Base-by-base conservation (phyloP, 306 rosid species). In the Chamaecrista fasciculata region DNA sequence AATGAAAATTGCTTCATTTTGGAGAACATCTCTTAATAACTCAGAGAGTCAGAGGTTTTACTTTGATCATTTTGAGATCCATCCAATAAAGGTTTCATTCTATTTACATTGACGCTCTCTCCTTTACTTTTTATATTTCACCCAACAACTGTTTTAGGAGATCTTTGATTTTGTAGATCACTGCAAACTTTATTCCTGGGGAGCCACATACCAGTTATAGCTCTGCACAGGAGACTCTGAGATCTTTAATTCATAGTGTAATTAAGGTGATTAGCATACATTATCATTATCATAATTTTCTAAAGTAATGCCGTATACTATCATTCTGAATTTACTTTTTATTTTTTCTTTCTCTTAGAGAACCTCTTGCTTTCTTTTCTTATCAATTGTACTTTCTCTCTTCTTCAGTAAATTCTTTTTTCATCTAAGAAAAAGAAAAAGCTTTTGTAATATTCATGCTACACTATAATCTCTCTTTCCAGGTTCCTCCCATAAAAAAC, bases 41-140 rank as follows among this genome's bases (percentile, higher is more conserved):
- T 82, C 87, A 53, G 81, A 73, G 74, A 90, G 96, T 76, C 87
- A 76, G 64, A 91, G 83, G 75, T 85, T 74, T 76, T 93, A 93
- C 75, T 93, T 93, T 76, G 97, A 93, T 70, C 90, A 93, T 80
- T 90, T 93, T 82, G 98, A 93, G 86, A 86, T 93, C 77, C 97
- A 88, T 61, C 98, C 98, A 5, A 83, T 93, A 75, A 93, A 90
- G 98, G 98, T 92, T 31, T 71, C 55, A 67, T 60, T 73, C 71
- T 73, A 42, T 37, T 53, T 57, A 18, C 69, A 40, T 56, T 52
- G 23, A 15, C 42, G 47, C 1, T 75, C 66, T 72, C 48, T 37
- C 37, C 31, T 10, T 70, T 53, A 29, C 53, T 75, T 31, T 74
- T 28, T 39, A 74, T 47, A 48, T 66, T 55, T 60, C 51, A 39